A percentile compares a stretch with the other conserved stretches of the same genome.
Conservation (phyloP, 148 eudicot species). For the Nyssa sinensis region DNA sequence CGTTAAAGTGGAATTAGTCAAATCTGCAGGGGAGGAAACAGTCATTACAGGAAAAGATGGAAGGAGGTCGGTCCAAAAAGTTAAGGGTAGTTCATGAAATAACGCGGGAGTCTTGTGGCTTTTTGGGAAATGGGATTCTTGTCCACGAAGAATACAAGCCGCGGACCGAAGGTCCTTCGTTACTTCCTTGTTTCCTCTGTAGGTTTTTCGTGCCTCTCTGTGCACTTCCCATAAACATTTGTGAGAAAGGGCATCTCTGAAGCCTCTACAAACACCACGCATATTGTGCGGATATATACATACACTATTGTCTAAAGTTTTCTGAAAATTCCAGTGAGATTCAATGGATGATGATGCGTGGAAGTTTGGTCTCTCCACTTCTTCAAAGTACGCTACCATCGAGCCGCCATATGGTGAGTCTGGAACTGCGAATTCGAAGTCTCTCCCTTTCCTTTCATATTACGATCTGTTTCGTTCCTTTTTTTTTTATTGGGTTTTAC, state of each 20-base stretch:
- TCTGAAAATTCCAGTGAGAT: background rate
- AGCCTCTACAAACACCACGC: background rate
- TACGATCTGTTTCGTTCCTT: too few species aligned
- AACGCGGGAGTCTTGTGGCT: conserved; percentile 17
- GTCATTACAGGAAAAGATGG: background rate
- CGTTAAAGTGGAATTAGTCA: too few species aligned
- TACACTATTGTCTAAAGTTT: background rate
- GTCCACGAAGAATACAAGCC: conserved; percentile 12
- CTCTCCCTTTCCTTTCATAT: background rate
- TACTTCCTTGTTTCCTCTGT: background rate
- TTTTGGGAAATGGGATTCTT: background rate
- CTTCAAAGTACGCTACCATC: conserved; percentile 28
- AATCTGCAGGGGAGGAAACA: too few species aligned
- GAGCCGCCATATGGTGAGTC: conserved; percentile 15
- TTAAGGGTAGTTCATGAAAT: conserved; percentile 5
- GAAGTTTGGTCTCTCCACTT: conserved; percentile 24
- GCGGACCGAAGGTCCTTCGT: conserved; percentile 1
- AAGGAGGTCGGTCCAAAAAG: background rate
- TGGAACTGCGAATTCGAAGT: background rate
- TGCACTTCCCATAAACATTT: background rate
- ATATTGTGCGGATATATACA: too few species aligned
- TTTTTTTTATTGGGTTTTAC: conserved; percentile 7
- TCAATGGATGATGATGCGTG: conserved; percentile 39
- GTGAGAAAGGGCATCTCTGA: background rate
- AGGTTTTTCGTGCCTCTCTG: background rate